A percentile compares a stretch with the other conserved stretches of the same genome.
Conservation (phyloP, 768 basidiomycete genomes). For the Brasilioporus rufonigricans region DNA sequence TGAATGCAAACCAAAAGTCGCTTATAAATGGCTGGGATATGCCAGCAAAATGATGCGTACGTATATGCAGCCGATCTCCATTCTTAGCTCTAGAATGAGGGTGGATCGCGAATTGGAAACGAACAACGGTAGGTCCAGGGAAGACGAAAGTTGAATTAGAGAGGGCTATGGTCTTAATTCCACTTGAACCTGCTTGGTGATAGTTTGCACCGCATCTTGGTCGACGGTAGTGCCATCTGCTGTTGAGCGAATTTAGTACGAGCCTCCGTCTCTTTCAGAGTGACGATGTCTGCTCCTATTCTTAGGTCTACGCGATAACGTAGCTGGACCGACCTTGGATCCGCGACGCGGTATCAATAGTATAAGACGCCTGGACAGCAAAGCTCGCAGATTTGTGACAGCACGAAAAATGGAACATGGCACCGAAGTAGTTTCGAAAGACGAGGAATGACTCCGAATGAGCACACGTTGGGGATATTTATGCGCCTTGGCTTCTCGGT, state of each 20-base stretch:
- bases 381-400: conserved; percentile 5
- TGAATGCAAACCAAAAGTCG: neutral
- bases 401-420: conserved; percentile 13
- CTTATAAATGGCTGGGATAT: neutral
- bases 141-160: neutral
- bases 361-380: neutral
- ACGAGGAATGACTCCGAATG: conserved; percentile 4
- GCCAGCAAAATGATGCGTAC: neutral
- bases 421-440: conserved; percentile 11
- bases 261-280: too few species aligned
- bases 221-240: neutral
- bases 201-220: neutral
- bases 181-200: neutral
- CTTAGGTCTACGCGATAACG: neutral
- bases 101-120: conserved; percentile 3
- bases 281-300: too few species aligned
- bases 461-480: conserved; percentile 16
- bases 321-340: neutral
- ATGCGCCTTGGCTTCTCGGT: conserved; percentile 8
- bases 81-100: neutral
- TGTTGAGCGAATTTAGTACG: neutral
- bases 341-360: conserved; percentile 12
- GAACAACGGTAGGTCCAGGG: neutral
- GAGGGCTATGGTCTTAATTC: neutral
- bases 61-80: conserved; percentile 1